Conservation (phyloP, 305 asterid species). For the Plantago coronopus region DNA sequence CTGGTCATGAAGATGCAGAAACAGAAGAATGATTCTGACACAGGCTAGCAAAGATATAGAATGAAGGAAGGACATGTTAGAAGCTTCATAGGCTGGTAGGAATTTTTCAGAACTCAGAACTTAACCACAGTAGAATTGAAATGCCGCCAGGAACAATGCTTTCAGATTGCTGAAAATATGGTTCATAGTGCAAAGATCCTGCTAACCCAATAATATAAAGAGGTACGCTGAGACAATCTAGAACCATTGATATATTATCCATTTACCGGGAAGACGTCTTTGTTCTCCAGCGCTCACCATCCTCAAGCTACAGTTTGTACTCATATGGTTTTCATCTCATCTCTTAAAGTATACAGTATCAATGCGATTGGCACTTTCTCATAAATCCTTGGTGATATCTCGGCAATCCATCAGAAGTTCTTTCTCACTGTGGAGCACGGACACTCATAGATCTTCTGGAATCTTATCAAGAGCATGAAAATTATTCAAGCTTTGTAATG, state of each 20-base stretch:
- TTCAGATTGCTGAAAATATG: neutral
- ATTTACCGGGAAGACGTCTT: constrained; percentile 7
- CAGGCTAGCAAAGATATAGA: constrained; percentile 1
- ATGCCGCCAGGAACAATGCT: neutral
- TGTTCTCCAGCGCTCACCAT: constrained; percentile 1
- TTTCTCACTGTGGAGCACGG: too few relatives aligned
- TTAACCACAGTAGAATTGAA: constrained; percentile 8
- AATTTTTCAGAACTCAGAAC: neutral
- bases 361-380: neutral
- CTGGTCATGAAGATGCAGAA: neutral
- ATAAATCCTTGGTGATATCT: neutral
- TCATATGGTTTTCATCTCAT: neutral
- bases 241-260: constrained; percentile 1
- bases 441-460: too few relatives aligned
- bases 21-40: constrained; percentile 1
- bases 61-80: neutral
- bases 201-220: neutral
- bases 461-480: too few relatives aligned
- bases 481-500: too few relatives aligned
- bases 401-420: too few relatives aligned
- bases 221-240: neutral
- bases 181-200: constrained; percentile 7
- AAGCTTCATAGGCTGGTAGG: constrained; percentile 16
- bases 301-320: neutral
- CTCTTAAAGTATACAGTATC: neutral